These are phyloP conservation scores for Gossypium anomalum DNA, from an alignment of 345 rosid species.

Conservation along the genomic window DNA sequence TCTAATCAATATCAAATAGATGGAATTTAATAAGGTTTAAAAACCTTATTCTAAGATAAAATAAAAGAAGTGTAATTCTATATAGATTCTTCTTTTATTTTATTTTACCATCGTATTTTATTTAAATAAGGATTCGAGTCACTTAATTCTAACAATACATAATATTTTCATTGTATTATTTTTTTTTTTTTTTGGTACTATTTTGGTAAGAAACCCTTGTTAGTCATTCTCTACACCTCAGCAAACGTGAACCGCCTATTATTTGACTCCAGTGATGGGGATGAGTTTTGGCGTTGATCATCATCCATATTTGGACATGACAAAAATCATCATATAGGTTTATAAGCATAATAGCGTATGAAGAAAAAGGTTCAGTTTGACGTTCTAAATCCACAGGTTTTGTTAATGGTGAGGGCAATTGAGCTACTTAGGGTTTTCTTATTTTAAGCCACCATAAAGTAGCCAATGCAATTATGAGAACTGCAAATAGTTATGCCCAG, in stretches of 20 bases:
- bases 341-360: neutral
- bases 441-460: slow-evolving; percentile 9
- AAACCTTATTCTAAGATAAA: too few species aligned
- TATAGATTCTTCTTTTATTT: too few species aligned
- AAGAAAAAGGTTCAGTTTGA: neutral
- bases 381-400: neutral
- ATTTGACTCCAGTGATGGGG: slow-evolving; percentile 6
- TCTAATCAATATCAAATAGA: too few species aligned
- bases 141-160: too few species aligned
- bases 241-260: slow-evolving; percentile 29
- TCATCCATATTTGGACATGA: neutral
- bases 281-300: neutral
- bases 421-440: slow-evolving; percentile 3
- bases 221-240: slow-evolving; percentile 35
- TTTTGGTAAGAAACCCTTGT: too few species aligned
- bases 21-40: too few species aligned
- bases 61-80: too few species aligned
- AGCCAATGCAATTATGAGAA: slow-evolving; percentile 3
- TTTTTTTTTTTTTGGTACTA: too few species aligned
- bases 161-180: too few species aligned
- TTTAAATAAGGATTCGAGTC: too few species aligned
- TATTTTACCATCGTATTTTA: too few species aligned
- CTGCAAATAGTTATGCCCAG: neutral
- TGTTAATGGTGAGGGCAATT: neutral
- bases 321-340: neutral